phyloP scores from a whole-genome alignment of 306 rosid genomes.

The Dryas alaskensis region DNA sequence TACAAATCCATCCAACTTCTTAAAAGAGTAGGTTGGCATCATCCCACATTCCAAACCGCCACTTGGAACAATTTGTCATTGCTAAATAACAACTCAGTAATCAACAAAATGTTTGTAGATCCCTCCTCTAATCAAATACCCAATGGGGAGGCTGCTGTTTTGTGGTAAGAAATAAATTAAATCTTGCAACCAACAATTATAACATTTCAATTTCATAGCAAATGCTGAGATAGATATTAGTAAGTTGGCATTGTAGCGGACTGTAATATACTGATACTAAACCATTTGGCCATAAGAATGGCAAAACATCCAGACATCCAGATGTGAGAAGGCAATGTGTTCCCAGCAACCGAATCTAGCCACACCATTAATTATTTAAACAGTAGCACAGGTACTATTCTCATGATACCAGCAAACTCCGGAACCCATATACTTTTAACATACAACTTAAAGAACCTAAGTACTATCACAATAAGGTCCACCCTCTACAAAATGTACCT shows the following conservation, averaged over 20 bases:
- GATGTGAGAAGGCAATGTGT: neutral
- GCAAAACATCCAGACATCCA: neutral
- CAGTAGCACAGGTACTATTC: neutral
- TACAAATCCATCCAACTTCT: neutral
- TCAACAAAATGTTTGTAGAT: no score
- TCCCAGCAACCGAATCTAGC: neutral
- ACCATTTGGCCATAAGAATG: neutral
- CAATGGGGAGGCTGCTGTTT: no score
- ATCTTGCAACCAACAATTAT: neutral
- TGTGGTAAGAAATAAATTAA: no score
- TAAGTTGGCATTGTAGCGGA: no score
- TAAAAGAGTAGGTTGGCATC: neutral
- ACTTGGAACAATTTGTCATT: neutral
- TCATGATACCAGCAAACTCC: neutral
- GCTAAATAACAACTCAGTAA: no score
- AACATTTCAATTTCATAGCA: neutral
- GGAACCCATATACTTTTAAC: conserved; percentile 1
- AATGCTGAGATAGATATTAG: neutral
- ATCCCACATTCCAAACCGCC: neutral
- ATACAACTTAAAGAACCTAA: neutral
- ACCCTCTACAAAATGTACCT: conserved; percentile 26
- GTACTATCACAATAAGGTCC: conserved; percentile 4
- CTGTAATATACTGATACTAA: no score
- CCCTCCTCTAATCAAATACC: no score
- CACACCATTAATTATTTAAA: neutral